Evolutionary conservation across 768 basidiomycete species (phyloP).

Genomic region (Termitomyces heimii): DNA sequence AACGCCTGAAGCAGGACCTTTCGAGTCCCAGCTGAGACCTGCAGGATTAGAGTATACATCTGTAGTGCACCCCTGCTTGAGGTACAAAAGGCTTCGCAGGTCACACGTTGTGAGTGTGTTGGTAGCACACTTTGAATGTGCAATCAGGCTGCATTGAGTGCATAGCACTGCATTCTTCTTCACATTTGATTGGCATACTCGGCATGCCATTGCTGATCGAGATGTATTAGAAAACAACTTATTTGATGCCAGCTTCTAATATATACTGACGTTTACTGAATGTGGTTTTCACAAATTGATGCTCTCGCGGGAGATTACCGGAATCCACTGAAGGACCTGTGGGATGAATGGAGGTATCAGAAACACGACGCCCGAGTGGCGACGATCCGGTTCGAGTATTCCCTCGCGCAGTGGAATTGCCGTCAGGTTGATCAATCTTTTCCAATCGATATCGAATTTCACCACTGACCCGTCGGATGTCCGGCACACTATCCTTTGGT

Average conservation of each 20-base stretch:
- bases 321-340: slow-evolving; percentile 29
- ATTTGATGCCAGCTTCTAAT: slow-evolving; percentile 2
- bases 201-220: slow-evolving; percentile 72
- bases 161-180: slow-evolving; percentile 89
- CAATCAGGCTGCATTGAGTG: slow-evolving; percentile 83
- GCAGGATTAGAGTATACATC: slow-evolving; percentile 49
- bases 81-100: slow-evolving; percentile 67
- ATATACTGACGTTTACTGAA: slow-evolving; percentile 79
- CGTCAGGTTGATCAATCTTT: slow-evolving; percentile 33
- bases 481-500: slow-evolving; percentile 93
- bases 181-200: slow-evolving; percentile 73
- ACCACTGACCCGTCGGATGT: slow-evolving; percentile 84
- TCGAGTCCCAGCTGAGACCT: slow-evolving; percentile 29
- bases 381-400: slow-evolving; percentile 26
- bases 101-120: slow-evolving; percentile 80
- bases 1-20: slow-evolving; percentile 52
- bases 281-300: slow-evolving; percentile 86
- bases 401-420: slow-evolving; percentile 25
- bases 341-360: slow-evolving; percentile 29
- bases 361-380: slow-evolving; percentile 32
- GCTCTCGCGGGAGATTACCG: slow-evolving; percentile 61
- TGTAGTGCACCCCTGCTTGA: slow-evolving; percentile 55
- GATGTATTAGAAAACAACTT: slow-evolving; percentile 1
- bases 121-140: slow-evolving; percentile 70
- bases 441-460: slow-evolving; percentile 74